Evolutionary conservation across 2,329 filamentous ascomycete genomes (phyloP), one percentile per base, ranked within the genome.

Genomic region (Curvularia hawaiiensis): DNA sequence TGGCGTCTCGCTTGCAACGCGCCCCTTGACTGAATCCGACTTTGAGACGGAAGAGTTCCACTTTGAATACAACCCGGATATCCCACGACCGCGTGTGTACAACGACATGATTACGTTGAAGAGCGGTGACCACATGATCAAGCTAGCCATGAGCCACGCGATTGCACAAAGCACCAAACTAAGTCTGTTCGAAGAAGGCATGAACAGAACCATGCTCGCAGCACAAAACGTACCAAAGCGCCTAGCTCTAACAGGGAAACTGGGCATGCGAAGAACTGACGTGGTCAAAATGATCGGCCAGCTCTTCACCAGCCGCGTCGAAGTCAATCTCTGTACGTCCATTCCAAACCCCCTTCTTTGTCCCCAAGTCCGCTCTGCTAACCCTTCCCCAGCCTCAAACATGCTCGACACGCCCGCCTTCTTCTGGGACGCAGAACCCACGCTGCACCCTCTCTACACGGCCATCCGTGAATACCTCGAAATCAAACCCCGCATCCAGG

Each of bases 41-140:
- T 97, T 96, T 66, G 95, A 99, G 79, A 99, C 90, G 0, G 95
- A 99, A 74, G 94, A 98, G 73, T 97, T 99, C 70, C 94, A 99
- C 73, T 99, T 99, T 73, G 93, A 98, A 76, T 99, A 99, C 80
- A 96, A 91, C 68, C 85, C 87, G 0, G 85, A 91, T 56, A 92
- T 95, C 33, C 89, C 92, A 61, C 86, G 93, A 49, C 95, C 95
- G 4, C 86, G 95, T 55, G 90, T 99, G 30, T 99, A 96, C 80
- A 98, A 99, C 78, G 95, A 99, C 77, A 99, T 99, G 95, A 98
- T 99, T 69, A 99, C 95, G 0, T 81, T 99, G 44, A 85, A 96
- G 61, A 96, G 92, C 59, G 89, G 91, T 39, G 95, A 99, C 78
- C 95, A 99, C 79, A 98, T 99, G 94, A 96, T 98, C 74, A 98